A percentile compares a stretch with the other conserved stretches of the same genome.
Evolutionary conservation across 163 green algal genomes (phyloP).

Genomic region (Chloroidium sp.): DNA sequence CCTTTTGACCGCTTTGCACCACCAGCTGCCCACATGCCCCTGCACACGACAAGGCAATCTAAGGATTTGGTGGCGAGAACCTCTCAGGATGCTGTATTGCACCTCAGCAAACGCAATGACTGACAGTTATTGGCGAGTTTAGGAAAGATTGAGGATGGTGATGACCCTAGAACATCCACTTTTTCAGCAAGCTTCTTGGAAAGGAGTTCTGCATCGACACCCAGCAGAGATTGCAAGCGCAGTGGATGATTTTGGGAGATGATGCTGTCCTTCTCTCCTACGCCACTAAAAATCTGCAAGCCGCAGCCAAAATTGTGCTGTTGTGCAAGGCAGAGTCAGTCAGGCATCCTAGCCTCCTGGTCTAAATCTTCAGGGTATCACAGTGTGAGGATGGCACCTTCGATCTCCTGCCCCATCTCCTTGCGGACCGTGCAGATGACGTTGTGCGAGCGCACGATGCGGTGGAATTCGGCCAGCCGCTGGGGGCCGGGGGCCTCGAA

Average conservation of each 20-base stretch:
- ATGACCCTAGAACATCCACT: no score
- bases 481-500: conserved; percentile 40
- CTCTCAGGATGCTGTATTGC: background rate
- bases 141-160: no score
- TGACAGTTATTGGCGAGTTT: no score
- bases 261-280: no score
- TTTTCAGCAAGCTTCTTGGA: no score
- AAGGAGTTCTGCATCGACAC: no score
- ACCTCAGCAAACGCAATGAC: no score
- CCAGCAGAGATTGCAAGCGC: no score
- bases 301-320: no score
- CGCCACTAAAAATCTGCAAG: no score
- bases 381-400: conserved; percentile 21
- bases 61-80: background rate
- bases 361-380: background rate
- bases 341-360: background rate
- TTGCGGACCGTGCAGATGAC: conserved; percentile 75
- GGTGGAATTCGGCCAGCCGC: conserved; percentile 49
- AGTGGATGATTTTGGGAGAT: no score
- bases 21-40: conserved; percentile 67
- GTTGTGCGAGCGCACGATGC: conserved; percentile 59
- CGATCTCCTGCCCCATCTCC: conserved; percentile 90
- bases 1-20: conserved; percentile 7
- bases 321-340: background rate
- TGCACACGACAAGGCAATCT: background rate